phyloP scores from a whole-genome alignment of 495 filamentous ascomycete species.

The Lophiotrema nucula region DNA sequence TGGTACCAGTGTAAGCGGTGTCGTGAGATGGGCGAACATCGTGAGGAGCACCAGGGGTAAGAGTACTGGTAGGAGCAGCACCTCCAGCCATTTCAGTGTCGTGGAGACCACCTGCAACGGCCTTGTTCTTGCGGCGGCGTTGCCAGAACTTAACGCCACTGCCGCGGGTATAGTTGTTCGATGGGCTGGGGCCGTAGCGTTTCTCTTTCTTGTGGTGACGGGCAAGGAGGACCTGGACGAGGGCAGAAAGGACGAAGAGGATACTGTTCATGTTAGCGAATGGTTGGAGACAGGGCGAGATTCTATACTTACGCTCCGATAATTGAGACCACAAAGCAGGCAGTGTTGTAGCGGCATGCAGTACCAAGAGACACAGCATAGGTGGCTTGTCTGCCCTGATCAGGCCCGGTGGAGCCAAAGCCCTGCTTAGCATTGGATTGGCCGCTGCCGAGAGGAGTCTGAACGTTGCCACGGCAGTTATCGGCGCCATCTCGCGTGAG shows the following conservation, averaged over 20 bases:
- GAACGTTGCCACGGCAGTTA: conserved; percentile 60
- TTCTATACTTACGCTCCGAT: conserved; percentile 65
- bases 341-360: conserved; percentile 70
- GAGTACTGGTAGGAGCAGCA: conserved; percentile 23
- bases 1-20: conserved; percentile 40
- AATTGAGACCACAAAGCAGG: conserved; percentile 72
- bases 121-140: conserved; percentile 42
- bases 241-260: conserved; percentile 36
- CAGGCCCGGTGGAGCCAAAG: conserved; percentile 43
- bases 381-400: conserved; percentile 37
- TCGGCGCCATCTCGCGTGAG: conserved; percentile 62
- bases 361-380: conserved; percentile 50
- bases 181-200: conserved; percentile 72
- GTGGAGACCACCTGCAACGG: conserved; percentile 16
- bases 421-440: conserved; percentile 33
- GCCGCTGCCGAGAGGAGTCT: conserved; percentile 67
- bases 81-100: conserved; percentile 32
- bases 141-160: conserved; percentile 54
- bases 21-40: conserved; percentile 39
- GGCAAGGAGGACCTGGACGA: conserved; percentile 37
- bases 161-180: conserved; percentile 76
- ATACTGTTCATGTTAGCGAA: conserved; percentile 25
- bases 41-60: conserved; percentile 23
- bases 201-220: conserved; percentile 75
- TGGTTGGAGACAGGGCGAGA: not conserved